phyloP scores from a whole-genome alignment of 1,284 basidiomycete genomes.

The Hypsizygus ulmarius region DNA sequence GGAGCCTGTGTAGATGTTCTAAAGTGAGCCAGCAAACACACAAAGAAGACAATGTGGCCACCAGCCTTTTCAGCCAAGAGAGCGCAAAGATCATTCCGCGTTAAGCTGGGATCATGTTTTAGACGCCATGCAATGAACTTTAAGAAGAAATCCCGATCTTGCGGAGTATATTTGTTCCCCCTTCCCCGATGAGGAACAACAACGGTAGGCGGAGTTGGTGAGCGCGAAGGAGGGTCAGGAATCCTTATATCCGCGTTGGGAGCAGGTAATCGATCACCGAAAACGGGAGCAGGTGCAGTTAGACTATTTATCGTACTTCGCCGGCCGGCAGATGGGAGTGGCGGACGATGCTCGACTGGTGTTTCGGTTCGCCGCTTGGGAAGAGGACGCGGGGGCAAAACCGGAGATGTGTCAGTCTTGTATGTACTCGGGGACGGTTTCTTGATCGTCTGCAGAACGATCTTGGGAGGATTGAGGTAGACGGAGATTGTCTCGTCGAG shows the following conservation, averaged over 20 bases:
- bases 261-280: constrained; percentile 46
- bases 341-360: constrained; percentile 21
- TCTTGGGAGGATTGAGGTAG: constrained; percentile 27
- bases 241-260: constrained; percentile 55
- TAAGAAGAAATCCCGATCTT: constrained; percentile 62
- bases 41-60: constrained; percentile 9
- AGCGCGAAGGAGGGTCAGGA: constrained; percentile 59
- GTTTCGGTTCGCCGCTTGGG: constrained; percentile 23
- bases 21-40: constrained; percentile 7
- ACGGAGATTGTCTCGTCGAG: constrained; percentile 50
- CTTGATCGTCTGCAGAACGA: constrained; percentile 39
- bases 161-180: constrained; percentile 60
- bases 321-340: constrained; percentile 25
- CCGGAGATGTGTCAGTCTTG: constrained; percentile 33
- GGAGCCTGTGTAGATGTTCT: constrained; percentile 44
- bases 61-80: constrained; percentile 54
- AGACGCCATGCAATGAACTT: constrained; percentile 61
- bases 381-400: constrained; percentile 22
- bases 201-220: constrained; percentile 60
- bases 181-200: constrained; percentile 42
- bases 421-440: constrained; percentile 41
- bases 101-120: constrained; percentile 47
- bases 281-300: constrained; percentile 44
- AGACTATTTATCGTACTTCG: constrained; percentile 55
- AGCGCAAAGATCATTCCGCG: constrained; percentile 51